phyloP scores from a whole-genome alignment of 768 basidiomycete species.

The Boletellus ananas region DNA sequence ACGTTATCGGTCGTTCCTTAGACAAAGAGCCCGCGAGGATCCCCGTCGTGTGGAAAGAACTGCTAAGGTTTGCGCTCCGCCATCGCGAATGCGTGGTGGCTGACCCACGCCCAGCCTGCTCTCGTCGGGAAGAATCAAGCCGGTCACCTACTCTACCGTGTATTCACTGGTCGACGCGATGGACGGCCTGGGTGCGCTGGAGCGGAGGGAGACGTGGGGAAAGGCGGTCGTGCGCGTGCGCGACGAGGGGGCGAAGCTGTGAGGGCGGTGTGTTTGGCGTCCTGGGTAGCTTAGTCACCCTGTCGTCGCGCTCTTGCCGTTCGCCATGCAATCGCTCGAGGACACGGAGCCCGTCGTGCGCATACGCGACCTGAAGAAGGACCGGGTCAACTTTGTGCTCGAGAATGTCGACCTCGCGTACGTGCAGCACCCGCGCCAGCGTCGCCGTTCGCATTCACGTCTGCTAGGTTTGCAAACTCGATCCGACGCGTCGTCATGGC shows the following conservation, averaged over 20 bases:
- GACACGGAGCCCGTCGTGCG: conserved; percentile 64
- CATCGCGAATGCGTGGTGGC: neutral
- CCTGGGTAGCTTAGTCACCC: conserved; percentile 5
- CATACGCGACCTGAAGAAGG: conserved; percentile 80
- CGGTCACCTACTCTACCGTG: conserved; percentile 64
- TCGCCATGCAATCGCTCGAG: conserved; percentile 34
- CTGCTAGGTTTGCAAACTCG: conserved; percentile 84
- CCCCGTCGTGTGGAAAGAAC: conserved; percentile 65
- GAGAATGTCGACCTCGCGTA: conserved; percentile 97
- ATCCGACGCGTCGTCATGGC: conserved; percentile 92
- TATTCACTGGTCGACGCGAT: conserved; percentile 66
- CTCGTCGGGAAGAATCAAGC: conserved; percentile 56
- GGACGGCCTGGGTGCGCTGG: conserved; percentile 72
- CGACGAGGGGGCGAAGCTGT: conserved; percentile 51
- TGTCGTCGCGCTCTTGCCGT: neutral
- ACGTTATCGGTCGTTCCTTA: conserved; percentile 22
- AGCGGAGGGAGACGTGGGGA: conserved; percentile 87
- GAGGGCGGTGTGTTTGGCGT: conserved; percentile 26
- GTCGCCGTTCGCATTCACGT: conserved; percentile 5
- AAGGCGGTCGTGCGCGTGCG: conserved; percentile 72
- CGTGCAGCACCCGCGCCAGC: conserved; percentile 28
- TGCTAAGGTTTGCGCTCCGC: conserved; percentile 51
- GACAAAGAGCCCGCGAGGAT: conserved; percentile 64
- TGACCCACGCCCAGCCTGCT: conserved; percentile 51
- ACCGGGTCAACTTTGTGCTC: conserved; percentile 86